A percentile compares a stretch with the other conserved stretches of the same genome.
Conservation (phyloP, 1,284 basidiomycete species). For the Cryptococcus sp. region DNA sequence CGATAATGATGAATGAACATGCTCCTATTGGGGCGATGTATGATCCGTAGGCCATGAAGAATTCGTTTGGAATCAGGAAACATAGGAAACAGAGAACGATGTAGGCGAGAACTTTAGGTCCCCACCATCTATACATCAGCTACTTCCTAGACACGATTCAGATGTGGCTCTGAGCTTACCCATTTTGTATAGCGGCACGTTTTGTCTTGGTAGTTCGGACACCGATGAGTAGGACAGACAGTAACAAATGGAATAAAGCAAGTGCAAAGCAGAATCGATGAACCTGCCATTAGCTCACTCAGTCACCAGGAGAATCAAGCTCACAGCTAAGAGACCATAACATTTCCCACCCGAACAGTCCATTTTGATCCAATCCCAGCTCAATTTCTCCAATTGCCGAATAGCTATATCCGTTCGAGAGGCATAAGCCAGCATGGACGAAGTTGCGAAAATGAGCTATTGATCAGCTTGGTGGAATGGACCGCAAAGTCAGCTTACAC, state of each 20-base stretch:
- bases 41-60: conserved; percentile 71
- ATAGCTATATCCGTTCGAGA: conserved; percentile 89
- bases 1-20: conserved; percentile 88
- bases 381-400: conserved; percentile 83
- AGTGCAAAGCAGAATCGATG: conserved; percentile 97
- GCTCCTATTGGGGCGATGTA: conserved; percentile 88
- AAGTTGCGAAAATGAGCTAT: conserved; percentile 89
- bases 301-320: conserved; percentile 31
- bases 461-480: conserved; percentile 1
- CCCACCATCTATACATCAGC: conserved; percentile 77
- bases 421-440: conserved; percentile 94
- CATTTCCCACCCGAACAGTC: conserved; percentile 88
- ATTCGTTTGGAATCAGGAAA: conserved; percentile 59
- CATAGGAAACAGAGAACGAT: conserved; percentile 85
- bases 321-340: conserved; percentile 92
- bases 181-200: conserved; percentile 93
- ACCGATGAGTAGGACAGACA: conserved; percentile 74
- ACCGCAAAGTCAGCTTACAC: conserved; percentile 54
- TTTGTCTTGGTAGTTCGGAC: conserved; percentile 86
- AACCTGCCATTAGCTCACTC: conserved; percentile 54
- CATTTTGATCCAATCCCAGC: conserved; percentile 97
- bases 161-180: conserved; percentile 54
- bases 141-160: background rate
- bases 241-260: conserved; percentile 78
- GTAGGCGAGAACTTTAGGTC: conserved; percentile 84